These are phyloP conservation scores for Mangifera indica DNA, from an alignment of 345 rosid species.

Conservation along the genomic window DNA sequence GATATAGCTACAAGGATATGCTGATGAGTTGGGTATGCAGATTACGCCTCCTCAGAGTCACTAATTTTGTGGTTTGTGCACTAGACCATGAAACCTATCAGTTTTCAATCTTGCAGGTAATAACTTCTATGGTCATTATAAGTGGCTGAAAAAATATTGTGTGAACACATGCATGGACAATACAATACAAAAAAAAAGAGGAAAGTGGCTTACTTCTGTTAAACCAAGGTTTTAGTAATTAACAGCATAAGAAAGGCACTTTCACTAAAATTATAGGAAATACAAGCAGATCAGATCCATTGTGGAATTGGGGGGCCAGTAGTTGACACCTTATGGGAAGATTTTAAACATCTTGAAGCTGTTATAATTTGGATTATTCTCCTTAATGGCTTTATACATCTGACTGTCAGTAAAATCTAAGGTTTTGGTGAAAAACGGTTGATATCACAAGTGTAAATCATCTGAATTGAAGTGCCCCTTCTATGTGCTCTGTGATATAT, in stretches of 20 bases:
- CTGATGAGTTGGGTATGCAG: constrained; percentile 98
- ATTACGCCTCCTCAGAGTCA: constrained; percentile 59
- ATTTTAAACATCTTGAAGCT: not conserved
- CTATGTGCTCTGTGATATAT: not conserved
- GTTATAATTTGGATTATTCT: not conserved
- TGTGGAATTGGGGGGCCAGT: not conserved
- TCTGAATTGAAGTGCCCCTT: not conserved
- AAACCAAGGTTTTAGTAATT: not conserved
- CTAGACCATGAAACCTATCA: constrained; percentile 81
- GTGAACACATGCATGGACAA: not conserved
- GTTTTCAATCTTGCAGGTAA: constrained; percentile 72
- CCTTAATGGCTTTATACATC: constrained; percentile 1
- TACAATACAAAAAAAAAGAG: not conserved
- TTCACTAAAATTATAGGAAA: not conserved
- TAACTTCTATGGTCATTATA: no score
- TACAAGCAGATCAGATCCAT: not conserved
- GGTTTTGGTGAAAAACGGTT: not conserved
- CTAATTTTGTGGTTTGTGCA: constrained; percentile 81
- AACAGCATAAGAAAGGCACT: not conserved
- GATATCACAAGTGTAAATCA: no score
- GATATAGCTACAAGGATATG: constrained; percentile 92
- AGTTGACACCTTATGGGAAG: not conserved
- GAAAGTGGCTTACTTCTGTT: not conserved
- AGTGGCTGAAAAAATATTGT: no score
- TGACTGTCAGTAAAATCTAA: not conserved